Base-by-base conservation (phyloP, 257 asterid species). In the Ophiorrhiza pumila region DNA sequence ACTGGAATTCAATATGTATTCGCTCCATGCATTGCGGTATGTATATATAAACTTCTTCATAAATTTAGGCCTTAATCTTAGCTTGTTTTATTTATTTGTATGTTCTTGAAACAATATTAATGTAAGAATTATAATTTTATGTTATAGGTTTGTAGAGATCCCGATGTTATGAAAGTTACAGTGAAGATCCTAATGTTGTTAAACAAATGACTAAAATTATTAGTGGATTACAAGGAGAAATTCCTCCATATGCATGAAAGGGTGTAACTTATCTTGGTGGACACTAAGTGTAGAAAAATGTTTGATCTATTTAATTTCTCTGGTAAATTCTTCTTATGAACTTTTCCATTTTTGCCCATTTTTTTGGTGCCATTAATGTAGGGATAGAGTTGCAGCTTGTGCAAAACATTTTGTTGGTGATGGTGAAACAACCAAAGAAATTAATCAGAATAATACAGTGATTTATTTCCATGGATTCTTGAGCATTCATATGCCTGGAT, bases 131-230 rank as follows among this genome's bases (percentile, higher is more conserved):
- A n/a, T n/a, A n/a, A n/a, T n/a, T n/a, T n/a, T 0, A 0, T 20
- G 27, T 25, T 8, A 20, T 61, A 74, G 73, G 79, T 79, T 11
- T 85, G 90, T 60, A 77, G 85, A 73, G 90, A 85, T 79, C 87
- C 90, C n/a, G 93, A 34, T 88, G 93, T 65, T 88, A 76, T 4
- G 92, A 87, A 60, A 85, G 89, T 72, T 87, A 83, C 55, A 83
- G 90, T 57, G 92, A 87, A 68, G 90, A 88, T 58, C 87, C 80
- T 1, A 65, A 79, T 31, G 57, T 88, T 66, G 90, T 85, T 41
- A 78, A 79, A 77, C 65, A 80, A 37, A 85, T 88, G 93, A 85
- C 90, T 4, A 87, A 82, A 49, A 74, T 86, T 56, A 77, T 86
- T 12, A 39, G 56, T 13, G 93, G 93, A 17, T 64, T 88, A 52